phyloP scores from a whole-genome alignment of 2,329 filamentous ascomycete genomes.

The Calonectria pseudoreteaudii region DNA sequence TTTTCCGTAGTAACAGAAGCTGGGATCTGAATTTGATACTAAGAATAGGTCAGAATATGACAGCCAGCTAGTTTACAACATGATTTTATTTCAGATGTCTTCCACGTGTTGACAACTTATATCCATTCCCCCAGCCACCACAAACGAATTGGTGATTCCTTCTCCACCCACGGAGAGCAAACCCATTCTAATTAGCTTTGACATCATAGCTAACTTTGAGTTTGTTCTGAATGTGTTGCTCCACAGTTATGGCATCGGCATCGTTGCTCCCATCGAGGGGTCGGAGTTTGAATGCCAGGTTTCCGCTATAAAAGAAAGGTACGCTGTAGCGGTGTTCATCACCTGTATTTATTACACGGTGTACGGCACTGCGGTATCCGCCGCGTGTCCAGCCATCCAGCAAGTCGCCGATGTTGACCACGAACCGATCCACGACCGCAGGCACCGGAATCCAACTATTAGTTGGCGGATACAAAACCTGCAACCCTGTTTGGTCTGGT shows the following conservation, averaged over 20 bases:
- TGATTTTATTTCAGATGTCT: not conserved
- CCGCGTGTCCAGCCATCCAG: not conserved
- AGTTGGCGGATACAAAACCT: not conserved
- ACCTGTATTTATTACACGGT: not conserved
- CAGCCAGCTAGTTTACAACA: too few relatives aligned
- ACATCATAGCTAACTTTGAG: not conserved
- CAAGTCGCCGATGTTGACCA: not conserved
- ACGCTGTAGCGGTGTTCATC: not conserved
- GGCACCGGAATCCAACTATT: not conserved
- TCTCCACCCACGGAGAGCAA: not conserved
- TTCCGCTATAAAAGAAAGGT: not conserved
- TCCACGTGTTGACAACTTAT: not conserved
- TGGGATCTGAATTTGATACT: too few relatives aligned
- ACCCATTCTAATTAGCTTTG: not conserved
- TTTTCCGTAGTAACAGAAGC: too few relatives aligned
- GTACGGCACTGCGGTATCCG: not conserved
- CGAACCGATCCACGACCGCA: not conserved
- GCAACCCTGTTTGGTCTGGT: not conserved
- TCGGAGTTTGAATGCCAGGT: not conserved
- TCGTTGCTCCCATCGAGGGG: not conserved
- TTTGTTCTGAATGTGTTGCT: not conserved
- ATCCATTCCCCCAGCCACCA: not conserved
- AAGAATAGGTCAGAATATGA: too few relatives aligned
- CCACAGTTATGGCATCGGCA: not conserved
- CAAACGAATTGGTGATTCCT: not conserved